Evolutionary conservation across 1,139 yeast species (phyloP), one percentile per base, ranked within the genome.

Genomic region (Lodderomyces elongisporus): DNA sequence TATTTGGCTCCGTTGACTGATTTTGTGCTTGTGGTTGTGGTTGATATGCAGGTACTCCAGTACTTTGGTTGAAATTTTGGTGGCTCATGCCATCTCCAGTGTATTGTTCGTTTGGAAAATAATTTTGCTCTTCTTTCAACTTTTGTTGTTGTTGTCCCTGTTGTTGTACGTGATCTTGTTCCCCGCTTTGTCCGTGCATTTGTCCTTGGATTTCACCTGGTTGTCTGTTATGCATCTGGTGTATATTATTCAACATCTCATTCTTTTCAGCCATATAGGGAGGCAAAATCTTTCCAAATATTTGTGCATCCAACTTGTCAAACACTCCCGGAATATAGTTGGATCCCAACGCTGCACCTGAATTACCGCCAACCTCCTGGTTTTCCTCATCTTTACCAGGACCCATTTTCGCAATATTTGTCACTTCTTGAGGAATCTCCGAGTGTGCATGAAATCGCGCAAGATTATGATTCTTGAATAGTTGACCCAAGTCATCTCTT

Each of bases 261-360:
- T 56, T 62, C 34, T 57, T 56, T 38, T 69, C 70, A 39, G 76
- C 56, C 93, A 84, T 84, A 49, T 84, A 85, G 1, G 94, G 93
- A 3, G 95, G 95, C 35, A 85, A 54, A 46, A 82, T 79, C 33
- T 84, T 65, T 1, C 95, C 95, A 61, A 87, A 85, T 10, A 87
- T 70, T 51, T 85, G 91, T 40, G 85, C 75, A 54, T 87, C 95
- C 30, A 85, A 60, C 45, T 80, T 82, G 54, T 85, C 95, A 67
- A 85, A 80, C 14, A 83, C 80, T 4, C 94, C 93, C 2, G 91
- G 87, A 39, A 82, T 68, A 48, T 84, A 84, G 32, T 43, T 39
- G 14, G 40, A 32, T 5, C 33, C 31, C 12, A 40, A 33, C 21
- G 41, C 38, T 2, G 31, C 40, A 8, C 43, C 43, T 4, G 33